Evolutionary conservation across 179 eudicot genomes (phyloP), one percentile per base, ranked within the genome.

Genomic region (Drosera spatulata): DNA sequence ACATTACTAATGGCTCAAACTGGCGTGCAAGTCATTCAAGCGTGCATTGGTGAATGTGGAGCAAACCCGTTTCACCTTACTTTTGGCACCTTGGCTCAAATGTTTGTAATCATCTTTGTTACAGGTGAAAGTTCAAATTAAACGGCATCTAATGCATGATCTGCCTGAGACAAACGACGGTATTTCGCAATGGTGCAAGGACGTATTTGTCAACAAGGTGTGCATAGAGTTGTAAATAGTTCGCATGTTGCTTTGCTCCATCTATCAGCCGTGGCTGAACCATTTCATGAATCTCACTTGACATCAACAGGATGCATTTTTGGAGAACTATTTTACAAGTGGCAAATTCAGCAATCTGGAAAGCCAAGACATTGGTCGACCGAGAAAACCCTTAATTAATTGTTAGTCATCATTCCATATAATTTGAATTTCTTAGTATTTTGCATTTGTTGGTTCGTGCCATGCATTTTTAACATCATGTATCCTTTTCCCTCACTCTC

Each of bases 111-210:
- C 41, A 10, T 14, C 7, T 55, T 55, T 49, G 6, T 49, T 51
- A 50, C 65, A 81, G 86, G 75, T 81, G 40, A 80, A 79, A 48
- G 81, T 85, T 67, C 81, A 75, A 52, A 61, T 85, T 40, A 80
- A 80, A 68, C 79, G 88, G 44, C 79, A 79, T 79, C 54, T 79
- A 56, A 85, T 85, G 83, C 59, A 71, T 15, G 88, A 85, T 59
- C 65, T 85, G 75, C 88, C 94, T 3, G 79, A 75, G 58, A 71
- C 84, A 47, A 72, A 58, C 33, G 74, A 71, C 49, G 86, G 68
- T 42, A 79, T 85, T 71, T 71, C 84, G 53, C 81, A 83, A 43
- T 85, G 94, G 94, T 85, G 94, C 62, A 83, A 62, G 74, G 84
- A 85, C 63, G 45, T 69, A 53, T 83, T 83, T 71, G 77, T 75